A percentile compares a stretch with the other conserved stretches of the same genome.
Evolutionary conservation across 2,329 filamentous ascomycete genomes (phyloP).

Genomic region (Chalara sp.): DNA sequence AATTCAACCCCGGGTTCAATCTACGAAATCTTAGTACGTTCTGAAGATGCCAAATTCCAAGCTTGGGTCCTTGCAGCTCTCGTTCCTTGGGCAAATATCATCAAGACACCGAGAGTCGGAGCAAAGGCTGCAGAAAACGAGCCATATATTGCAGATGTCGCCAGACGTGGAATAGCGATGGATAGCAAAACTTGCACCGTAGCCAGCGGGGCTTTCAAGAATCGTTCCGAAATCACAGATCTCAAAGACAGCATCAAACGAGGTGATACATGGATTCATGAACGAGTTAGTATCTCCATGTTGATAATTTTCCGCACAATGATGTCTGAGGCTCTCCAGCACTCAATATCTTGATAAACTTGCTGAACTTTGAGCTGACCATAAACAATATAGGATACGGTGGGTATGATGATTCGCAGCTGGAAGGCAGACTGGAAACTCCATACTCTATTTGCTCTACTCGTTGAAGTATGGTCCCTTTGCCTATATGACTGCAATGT

Average conservation of each 20-base stretch:
- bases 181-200: conserved; percentile 70
- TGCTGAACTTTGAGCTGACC: too few relatives aligned
- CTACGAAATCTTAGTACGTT: conserved; percentile 49
- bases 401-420: conserved; percentile 67
- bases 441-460: conserved; percentile 61
- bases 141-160: conserved; percentile 51
- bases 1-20: conserved; percentile 40
- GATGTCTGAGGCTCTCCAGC: too few relatives aligned
- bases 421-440: conserved; percentile 68
- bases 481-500: neutral
- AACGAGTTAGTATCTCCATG: conserved; percentile 30
- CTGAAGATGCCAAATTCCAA: conserved; percentile 59
- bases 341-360: too few relatives aligned
- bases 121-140: conserved; percentile 32
- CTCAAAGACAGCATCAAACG: neutral
- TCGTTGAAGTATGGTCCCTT: conserved; percentile 51
- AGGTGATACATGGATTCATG: conserved; percentile 16
- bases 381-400: conserved; percentile 35
- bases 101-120: conserved; percentile 31
- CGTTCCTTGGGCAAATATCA: conserved; percentile 61
- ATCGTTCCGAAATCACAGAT: conserved; percentile 54
- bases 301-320: too few relatives aligned
- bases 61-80: conserved; percentile 73
- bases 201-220: conserved; percentile 55
- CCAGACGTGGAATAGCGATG: conserved; percentile 71